Percentiles rank a stretch among this genome's conserved stretches.
phyloP scores from a whole-genome alignment of 1,284 basidiomycete species.

The Puccinia hordei region DNA sequence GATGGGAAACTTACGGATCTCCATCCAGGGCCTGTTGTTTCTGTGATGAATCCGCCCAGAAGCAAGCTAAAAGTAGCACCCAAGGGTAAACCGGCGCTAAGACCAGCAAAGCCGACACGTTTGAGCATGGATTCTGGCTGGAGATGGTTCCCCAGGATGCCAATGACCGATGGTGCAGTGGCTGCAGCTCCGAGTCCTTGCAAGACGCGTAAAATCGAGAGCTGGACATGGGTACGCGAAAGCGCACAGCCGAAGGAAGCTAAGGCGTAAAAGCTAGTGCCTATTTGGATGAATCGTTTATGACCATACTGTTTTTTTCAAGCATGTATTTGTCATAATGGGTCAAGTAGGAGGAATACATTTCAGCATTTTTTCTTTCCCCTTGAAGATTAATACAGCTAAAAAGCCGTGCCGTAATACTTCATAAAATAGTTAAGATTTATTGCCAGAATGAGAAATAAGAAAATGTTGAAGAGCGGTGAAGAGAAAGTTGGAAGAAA shows the following conservation, averaged over 20 bases:
- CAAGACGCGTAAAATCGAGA: constrained; percentile 38
- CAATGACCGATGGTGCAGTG: constrained; percentile 35
- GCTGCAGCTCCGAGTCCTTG: constrained; percentile 46
- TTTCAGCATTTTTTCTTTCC: no score
- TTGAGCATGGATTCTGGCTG: constrained; percentile 12
- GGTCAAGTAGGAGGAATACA: no score
- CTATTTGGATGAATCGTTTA: constrained; percentile 31
- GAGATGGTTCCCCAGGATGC: constrained; percentile 20
- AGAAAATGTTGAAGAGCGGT: no score
- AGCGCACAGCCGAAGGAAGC: constrained; percentile 27
- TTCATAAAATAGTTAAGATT: no score
- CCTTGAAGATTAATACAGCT: no score
- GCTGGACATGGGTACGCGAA: constrained; percentile 24
- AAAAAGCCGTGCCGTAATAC: no score
- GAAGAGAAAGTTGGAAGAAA: no score
- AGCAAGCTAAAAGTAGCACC: constrained; percentile 35
- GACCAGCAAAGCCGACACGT: constrained; percentile 29
- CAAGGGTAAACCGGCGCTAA: constrained; percentile 38
- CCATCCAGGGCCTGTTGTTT: constrained; percentile 20
- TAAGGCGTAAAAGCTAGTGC: constrained; percentile 1
- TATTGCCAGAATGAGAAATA: no score
- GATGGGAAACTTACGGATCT: constrained; percentile 21
- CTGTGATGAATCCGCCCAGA: constrained; percentile 32
- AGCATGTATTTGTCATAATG: no score
- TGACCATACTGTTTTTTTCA: constrained; percentile 32